Evolutionary conservation across 306 rosid genomes (phyloP).

Genomic region (Herpetospermum pedunculosum): DNA sequence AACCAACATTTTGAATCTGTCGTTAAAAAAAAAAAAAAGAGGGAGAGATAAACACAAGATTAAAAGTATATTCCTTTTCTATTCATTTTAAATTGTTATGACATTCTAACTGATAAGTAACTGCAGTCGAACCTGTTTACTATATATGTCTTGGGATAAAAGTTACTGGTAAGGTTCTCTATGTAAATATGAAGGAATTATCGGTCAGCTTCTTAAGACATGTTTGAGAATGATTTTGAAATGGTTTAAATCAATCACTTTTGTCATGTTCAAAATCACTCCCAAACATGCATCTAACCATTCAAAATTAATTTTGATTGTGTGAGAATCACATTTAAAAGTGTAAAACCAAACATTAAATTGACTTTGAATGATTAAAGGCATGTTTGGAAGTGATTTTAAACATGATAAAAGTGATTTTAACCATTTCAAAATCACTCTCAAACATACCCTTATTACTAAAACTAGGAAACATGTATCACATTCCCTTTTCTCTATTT

Average conservation of each 20-base stretch:
- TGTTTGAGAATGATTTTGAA: no score
- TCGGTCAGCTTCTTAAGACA: neutral
- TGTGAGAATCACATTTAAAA: no score
- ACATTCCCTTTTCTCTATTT: neutral
- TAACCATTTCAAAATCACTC: no score
- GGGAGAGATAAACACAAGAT: neutral
- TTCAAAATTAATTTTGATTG: no score
- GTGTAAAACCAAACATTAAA: no score
- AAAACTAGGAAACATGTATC: neutral
- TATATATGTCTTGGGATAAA: neutral
- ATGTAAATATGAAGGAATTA: neutral
- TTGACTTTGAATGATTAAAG: no score
- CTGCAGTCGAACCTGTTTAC: neutral
- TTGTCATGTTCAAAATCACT: no score
- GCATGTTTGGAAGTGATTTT: no score
- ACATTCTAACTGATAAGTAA: neutral
- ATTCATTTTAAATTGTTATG: neutral
- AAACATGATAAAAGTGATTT: no score
- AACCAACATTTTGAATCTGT: constrained; percentile 67
- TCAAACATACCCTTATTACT: no score
- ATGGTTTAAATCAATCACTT: no score
- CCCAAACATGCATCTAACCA: no score
- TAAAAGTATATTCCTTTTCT: constrained; percentile 1
- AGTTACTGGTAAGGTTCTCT: neutral
- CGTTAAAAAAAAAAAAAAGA: constrained; percentile 7